Conservation (phyloP, 2,329 filamentous ascomycete species). For the Stemphylium beticola region DNA sequence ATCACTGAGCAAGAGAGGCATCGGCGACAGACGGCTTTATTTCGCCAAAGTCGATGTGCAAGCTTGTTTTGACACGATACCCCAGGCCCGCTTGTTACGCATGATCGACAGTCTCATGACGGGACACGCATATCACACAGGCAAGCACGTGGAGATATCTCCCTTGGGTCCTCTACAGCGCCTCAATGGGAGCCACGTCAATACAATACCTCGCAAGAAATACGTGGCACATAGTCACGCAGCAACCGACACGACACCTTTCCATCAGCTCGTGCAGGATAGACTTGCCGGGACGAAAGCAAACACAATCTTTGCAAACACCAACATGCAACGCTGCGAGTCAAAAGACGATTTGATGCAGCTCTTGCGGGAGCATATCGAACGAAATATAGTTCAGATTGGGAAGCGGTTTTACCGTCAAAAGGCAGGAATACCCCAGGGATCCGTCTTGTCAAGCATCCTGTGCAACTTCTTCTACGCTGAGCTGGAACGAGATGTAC, state of each 20-base stretch:
- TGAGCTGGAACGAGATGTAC: constrained; percentile 73
- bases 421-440: constrained; percentile 88
- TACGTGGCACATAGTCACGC: constrained; percentile 51
- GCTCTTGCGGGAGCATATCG: constrained; percentile 81
- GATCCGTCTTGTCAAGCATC: constrained; percentile 83
- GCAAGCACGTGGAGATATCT: constrained; percentile 76
- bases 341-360: constrained; percentile 66
- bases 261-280: constrained; percentile 41
- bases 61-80: constrained; percentile 94
- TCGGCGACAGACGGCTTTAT: constrained; percentile 63
- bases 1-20: constrained; percentile 48
- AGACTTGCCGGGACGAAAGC: constrained; percentile 45
- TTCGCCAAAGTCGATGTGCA: constrained; percentile 94
- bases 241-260: constrained; percentile 38
- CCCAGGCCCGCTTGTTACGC: constrained; percentile 73
- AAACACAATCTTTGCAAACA: constrained; percentile 80
- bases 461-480: constrained; percentile 98
- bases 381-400: constrained; percentile 83
- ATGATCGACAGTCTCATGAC: constrained; percentile 67
- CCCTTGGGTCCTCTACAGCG: constrained; percentile 49
- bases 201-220: constrained; percentile 44
- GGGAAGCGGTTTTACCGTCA: constrained; percentile 90
- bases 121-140: constrained; percentile 70
- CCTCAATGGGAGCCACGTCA: constrained; percentile 36
- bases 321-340: constrained; percentile 63